These are phyloP conservation scores for Pseudozyma thailandica DNA, from an alignment of 1,284 basidiomycete genomes.

Conservation along the genomic window DNA sequence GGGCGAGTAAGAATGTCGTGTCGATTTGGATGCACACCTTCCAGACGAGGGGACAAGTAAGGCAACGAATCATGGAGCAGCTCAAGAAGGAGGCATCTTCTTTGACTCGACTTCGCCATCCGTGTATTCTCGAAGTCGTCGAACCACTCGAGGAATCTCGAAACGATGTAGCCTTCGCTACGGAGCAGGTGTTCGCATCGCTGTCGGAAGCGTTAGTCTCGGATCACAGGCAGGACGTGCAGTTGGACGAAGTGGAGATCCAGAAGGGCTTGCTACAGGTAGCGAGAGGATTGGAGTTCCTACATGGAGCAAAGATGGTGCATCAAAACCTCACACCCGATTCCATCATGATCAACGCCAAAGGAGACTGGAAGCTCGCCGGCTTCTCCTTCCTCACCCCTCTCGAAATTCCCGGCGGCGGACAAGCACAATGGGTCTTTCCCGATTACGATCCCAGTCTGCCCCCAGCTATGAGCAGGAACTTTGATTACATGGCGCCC, in stretches of 20 bases:
- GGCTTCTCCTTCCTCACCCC: conserved; percentile 86
- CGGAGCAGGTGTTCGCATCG: conserved; percentile 73
- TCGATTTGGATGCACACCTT: conserved; percentile 62
- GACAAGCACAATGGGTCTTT: conserved; percentile 83
- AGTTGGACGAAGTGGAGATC: conserved; percentile 74
- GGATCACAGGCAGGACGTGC: conserved; percentile 43
- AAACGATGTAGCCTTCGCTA: conserved; percentile 88
- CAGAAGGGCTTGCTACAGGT: conserved; percentile 95
- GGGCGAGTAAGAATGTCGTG: conserved; percentile 25
- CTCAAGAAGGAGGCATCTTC: conserved; percentile 75
- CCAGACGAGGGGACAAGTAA: conserved; percentile 37
- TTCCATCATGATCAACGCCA: conserved; percentile 58
- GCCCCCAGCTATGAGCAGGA: conserved; percentile 85
- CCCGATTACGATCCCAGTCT: conserved; percentile 85
- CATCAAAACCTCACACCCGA: conserved; percentile 88
- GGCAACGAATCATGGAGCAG: conserved; percentile 53
- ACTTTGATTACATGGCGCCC: conserved; percentile 93
- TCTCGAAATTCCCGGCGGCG: conserved; percentile 74
- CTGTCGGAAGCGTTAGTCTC: conserved; percentile 44
- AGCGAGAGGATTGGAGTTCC: conserved; percentile 89
- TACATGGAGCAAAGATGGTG: conserved; percentile 89
- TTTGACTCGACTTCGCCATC: conserved; percentile 86
- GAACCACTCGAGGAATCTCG: conserved; percentile 94
- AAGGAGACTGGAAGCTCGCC: conserved; percentile 98
- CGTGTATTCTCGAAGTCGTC: conserved; percentile 96